These are phyloP conservation scores for Jamesozyma lodderae DNA, from an alignment of 805 yeast genomes.

Conservation along the genomic window DNA sequence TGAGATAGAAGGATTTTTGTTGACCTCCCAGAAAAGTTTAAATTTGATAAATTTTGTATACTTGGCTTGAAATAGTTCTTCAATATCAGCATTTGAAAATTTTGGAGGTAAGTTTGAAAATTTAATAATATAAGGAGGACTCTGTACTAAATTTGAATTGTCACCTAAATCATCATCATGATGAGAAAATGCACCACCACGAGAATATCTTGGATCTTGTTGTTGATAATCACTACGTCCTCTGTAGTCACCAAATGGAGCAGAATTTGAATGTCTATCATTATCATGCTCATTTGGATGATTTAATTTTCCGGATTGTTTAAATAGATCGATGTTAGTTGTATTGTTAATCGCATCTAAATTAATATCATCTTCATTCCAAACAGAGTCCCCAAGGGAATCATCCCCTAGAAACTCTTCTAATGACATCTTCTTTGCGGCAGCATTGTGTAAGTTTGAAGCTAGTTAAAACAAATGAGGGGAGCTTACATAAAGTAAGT, in stretches of 20 bases:
- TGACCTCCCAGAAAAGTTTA: conserved; percentile 54
- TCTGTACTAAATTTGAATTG: conserved; percentile 6
- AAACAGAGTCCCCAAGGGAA: conserved; percentile 30
- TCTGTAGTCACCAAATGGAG: conserved; percentile 1
- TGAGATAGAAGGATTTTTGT: conserved; percentile 54
- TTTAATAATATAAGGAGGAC: conserved; percentile 60
- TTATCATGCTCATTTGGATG: conserved; percentile 3
- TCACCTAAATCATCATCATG: background rate
- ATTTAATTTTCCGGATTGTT: conserved; percentile 4
- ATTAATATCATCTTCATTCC: conserved; percentile 31
- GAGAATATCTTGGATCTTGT: background rate
- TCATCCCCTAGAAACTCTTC: conserved; percentile 39
- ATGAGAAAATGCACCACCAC: background rate
- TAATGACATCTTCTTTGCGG: conserved; percentile 37
- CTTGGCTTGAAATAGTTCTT: conserved; percentile 55
- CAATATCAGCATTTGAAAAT: conserved; percentile 40
- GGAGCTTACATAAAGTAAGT: too few relatives aligned
- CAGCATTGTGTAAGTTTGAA: conserved; percentile 16
- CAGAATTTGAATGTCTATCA: too few relatives aligned
- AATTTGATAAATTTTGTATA: conserved; percentile 49
- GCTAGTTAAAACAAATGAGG: conserved; percentile 1
- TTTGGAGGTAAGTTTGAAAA: conserved; percentile 51
- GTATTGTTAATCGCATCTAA: conserved; percentile 28
- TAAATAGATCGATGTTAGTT: conserved; percentile 25
- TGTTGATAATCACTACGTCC: background rate